Conservation (phyloP, 768 basidiomycete species). For the Suillus paluster region DNA sequence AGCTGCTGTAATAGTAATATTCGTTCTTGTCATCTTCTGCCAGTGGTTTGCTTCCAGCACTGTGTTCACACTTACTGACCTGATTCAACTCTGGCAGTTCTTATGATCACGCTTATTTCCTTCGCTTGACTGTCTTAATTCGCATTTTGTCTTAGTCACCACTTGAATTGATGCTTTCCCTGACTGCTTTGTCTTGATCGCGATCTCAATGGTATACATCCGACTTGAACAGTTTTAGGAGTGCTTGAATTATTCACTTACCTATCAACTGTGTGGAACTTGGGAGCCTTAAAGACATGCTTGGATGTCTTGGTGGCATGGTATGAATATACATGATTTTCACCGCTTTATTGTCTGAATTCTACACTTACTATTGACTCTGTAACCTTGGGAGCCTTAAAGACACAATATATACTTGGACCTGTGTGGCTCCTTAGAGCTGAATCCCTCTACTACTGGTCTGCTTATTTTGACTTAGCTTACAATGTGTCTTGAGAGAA, state of each 20-base stretch:
- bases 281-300: neutral
- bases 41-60: neutral
- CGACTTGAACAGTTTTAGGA: neutral
- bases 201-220: neutral
- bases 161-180: neutral
- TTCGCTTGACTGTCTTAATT: no score
- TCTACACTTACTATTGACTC: no score
- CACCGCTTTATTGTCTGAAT: neutral
- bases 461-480: neutral
- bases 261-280: neutral
- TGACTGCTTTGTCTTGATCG: neutral
- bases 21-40: no score
- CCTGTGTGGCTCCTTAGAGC: neutral
- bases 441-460: neutral
- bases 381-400: neutral
- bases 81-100: no score
- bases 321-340: neutral
- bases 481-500: neutral
- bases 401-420: neutral
- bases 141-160: neutral
- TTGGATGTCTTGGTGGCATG: neutral
- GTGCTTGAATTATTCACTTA: neutral
- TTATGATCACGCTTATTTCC: no score
- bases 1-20: no score
- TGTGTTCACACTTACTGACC: no score